Evolutionary conservation across 768 basidiomycete species (phyloP).

Genomic region (Hortiboletus campestris): DNA sequence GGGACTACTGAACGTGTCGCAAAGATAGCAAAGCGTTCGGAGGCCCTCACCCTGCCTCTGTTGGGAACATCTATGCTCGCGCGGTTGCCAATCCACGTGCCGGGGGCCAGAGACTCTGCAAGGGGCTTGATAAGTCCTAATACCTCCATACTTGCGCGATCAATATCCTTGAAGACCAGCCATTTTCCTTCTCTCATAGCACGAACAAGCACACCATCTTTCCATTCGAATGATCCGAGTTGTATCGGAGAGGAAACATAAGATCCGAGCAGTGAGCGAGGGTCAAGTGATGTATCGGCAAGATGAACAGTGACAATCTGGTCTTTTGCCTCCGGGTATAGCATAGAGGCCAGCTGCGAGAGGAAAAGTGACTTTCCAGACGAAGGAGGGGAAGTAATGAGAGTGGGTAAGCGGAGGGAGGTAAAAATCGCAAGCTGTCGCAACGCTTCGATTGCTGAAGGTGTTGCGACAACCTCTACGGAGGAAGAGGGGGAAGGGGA

Average conservation of each 20-base stretch:
- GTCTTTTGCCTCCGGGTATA: slow-evolving; percentile 59
- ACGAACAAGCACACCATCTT: slow-evolving; percentile 88
- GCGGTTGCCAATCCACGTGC: slow-evolving; percentile 73
- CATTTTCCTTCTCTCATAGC: slow-evolving; percentile 89
- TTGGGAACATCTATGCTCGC: slow-evolving; percentile 73
- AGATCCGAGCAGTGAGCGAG: slow-evolving; percentile 88
- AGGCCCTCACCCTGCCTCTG: slow-evolving; percentile 70
- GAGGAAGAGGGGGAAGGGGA: slow-evolving; percentile 26
- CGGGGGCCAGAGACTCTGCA: slow-evolving; percentile 64
- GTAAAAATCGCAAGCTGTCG: slow-evolving; percentile 60
- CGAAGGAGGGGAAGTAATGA: slow-evolving; percentile 83
- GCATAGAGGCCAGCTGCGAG: slow-evolving; percentile 64
- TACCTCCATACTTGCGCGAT: slow-evolving; percentile 86
- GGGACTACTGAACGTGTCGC: slow-evolving; percentile 75
- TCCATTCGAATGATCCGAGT: slow-evolving; percentile 93
- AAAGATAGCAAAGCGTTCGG: slow-evolving; percentile 81
- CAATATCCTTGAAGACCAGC: slow-evolving; percentile 92
- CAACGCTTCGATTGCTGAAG: slow-evolving; percentile 57
- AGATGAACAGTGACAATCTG: slow-evolving; percentile 86
- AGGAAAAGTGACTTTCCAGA: slow-evolving; percentile 85
- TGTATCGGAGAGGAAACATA: slow-evolving; percentile 83
- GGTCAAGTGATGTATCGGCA: slow-evolving; percentile 93
- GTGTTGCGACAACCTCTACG: slow-evolving; percentile 58
- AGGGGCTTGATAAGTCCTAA: slow-evolving; percentile 85
- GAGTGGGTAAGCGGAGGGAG: slow-evolving; percentile 69